Percentiles rank a stretch among this genome's conserved stretches.
Conservation (phyloP, 106 monocot genomes). For the Dendrobium catenatum region DNA sequence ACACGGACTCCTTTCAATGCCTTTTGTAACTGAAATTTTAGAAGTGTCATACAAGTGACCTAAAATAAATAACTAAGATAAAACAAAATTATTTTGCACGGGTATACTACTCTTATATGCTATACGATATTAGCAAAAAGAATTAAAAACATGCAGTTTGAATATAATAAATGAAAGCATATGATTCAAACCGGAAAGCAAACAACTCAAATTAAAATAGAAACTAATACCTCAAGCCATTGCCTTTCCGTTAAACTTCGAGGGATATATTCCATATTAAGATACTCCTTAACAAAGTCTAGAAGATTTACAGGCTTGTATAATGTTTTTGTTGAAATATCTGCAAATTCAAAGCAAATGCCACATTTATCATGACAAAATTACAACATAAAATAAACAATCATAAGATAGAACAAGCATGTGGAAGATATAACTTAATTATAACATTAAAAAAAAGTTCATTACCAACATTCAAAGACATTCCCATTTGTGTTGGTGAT, state of each 20-base stretch:
- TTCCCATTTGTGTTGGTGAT: constrained; percentile 15
- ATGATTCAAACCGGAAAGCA: neutral
- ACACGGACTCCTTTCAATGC: constrained; percentile 41
- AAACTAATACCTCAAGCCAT: constrained; percentile 27
- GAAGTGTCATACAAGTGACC: neutral
- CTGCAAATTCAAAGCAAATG: constrained; percentile 17
- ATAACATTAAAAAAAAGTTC: neutral
- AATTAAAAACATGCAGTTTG: neutral
- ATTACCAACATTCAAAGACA: constrained; percentile 6
- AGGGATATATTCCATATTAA: constrained; percentile 13
- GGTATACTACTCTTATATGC: neutral
- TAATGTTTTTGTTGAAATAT: constrained; percentile 54
- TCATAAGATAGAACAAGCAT: neutral
- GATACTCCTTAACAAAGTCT: constrained; percentile 30
- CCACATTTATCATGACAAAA: neutral
- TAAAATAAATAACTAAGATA: neutral
- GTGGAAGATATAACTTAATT: neutral
- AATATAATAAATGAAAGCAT: neutral
- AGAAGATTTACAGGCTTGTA: constrained; percentile 29
- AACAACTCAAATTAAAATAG: neutral
- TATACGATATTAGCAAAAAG: neutral
- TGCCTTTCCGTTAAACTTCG: constrained; percentile 26
- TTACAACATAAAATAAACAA: neutral
- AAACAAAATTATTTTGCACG: neutral
- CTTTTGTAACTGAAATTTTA: constrained; percentile 33